phyloP scores from a whole-genome alignment of 495 filamentous ascomycete species.

The Daldinia concentrica region DNA sequence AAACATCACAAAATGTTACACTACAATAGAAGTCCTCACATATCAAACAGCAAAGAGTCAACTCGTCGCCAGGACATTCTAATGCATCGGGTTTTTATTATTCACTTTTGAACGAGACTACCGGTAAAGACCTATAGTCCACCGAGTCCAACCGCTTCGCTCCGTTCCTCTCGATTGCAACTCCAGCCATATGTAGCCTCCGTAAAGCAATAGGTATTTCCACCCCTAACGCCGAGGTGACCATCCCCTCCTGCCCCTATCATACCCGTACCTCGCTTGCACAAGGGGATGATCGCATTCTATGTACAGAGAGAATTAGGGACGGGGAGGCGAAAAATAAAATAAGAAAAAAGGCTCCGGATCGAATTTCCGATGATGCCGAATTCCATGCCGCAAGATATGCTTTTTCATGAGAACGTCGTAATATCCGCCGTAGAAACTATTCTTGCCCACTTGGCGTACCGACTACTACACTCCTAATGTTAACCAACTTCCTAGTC shows the following conservation, averaged over 20 bases:
- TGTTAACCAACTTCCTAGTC: constrained; percentile 3
- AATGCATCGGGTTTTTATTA: not conserved
- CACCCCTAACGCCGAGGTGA: constrained; percentile 27
- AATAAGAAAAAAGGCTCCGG: not conserved
- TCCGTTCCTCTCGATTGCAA: not conserved
- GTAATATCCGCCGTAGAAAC: not conserved
- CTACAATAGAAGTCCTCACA: not conserved
- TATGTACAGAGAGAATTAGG: constrained; percentile 33
- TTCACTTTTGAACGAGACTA: constrained; percentile 16
- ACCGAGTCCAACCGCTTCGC: not conserved
- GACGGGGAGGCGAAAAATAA: not conserved
- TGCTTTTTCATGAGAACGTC: constrained; percentile 2
- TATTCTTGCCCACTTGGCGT: not conserved
- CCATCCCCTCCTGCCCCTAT: not conserved
- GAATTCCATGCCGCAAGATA: not conserved
- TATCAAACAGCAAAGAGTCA: not conserved
- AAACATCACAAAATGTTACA: not conserved
- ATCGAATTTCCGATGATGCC: not conserved
- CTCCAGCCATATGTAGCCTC: constrained; percentile 12
- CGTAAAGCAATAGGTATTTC: constrained; percentile 39
- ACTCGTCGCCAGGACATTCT: not conserved
- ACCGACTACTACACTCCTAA: not conserved
- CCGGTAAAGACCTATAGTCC: not conserved
- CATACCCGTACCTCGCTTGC: constrained; percentile 13
- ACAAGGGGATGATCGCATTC: constrained; percentile 3